Evolutionary conservation across 2,329 filamentous ascomycete species (phyloP), one percentile per base, ranked within the genome.

Genomic region (Fusarium cyanostomum): DNA sequence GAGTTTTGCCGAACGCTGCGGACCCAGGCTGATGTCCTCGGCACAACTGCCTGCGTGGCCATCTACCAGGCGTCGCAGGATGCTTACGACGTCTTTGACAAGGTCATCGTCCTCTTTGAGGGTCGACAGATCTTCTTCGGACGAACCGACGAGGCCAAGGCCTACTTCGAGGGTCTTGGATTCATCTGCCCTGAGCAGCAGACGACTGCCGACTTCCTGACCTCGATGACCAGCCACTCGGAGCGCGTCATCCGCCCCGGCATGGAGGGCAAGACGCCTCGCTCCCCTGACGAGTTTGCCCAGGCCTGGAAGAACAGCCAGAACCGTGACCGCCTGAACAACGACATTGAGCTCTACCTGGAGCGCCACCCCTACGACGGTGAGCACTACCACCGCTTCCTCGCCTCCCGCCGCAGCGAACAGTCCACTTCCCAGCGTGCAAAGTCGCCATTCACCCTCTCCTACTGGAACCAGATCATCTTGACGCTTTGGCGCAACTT

Each of bases 161-260:
- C 50, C 8, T 73, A 73, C 8, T 74, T 73, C 9, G 64, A 68
- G 33, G 39, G 53, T 5, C 58, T 73, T 52, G 89, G 89, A 0
- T 92, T 90, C 63, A 78, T 84, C 9, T 89, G 74, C 16, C 77
- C 78, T 2, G 70, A 73, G 2, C 72, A 79, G 18, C 77, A 88
- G 63, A 92, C 89, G 0, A 91, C 89, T 1, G 86, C 89, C 2
- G 90, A 92, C 69, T 92, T 92, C 73, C 75, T 92, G 21, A 92
- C 67, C 0, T 81, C 81, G 0, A 79, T 84, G 31, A 84, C 81
- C 0, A 74, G 69, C 11, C 72, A 73, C 1, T 54, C 62, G 2
- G 77, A 78, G 52, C 73, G 76, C 13, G 39, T 73, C 11, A 53
- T 75, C 12, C 72, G 68, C 4, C 70, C 67, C 3, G 76, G 76